Evolutionary conservation across 257 asterid genomes (phyloP), one percentile per base, ranked within the genome.

Genomic region (Jacaranda copaia): DNA sequence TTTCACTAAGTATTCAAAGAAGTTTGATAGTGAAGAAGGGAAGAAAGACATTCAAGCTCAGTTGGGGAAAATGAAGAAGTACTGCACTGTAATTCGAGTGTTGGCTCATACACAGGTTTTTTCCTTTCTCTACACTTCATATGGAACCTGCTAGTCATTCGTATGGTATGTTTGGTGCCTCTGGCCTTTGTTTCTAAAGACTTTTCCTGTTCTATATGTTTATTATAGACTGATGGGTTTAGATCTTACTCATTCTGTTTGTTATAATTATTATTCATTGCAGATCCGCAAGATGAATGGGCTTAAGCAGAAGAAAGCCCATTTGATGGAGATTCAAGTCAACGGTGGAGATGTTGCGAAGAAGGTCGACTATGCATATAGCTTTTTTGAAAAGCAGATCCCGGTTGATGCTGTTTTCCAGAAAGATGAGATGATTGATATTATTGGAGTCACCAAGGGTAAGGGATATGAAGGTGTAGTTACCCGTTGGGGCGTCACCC

Each of bases 401-500:
- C 97, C 97, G 0, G 51, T 92, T 39, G 97, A 92, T 86, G 87
- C 96, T 42, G 90, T 92, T n/a, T 90, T 92, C 87, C 96, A 89
- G 80, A 92, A 92, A 55, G 97, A 92, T 69, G 97, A 92, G 82
- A 92, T 92, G 97, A 82, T 92, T 9, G 97, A 92, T 73, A 88
- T 91, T 42, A 87, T 91, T 67, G 97, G 97, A 10, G 96, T 91
- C 57, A 92, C 97, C 2, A 92, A 88, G 78, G 97, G 97, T 32
- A 90, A 92, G 84, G 97, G 97, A 0, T 92, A 87, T 0, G 96
- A 92, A 68, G 97, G 97, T 53, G 97, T 92, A 0, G 97, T 92
- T 5, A 90, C 97, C 43, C 97, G 97, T n/a, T 92, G 97, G 97
- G 97, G 97, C 70, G 97, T 92, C 0, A 90, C 97, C 16, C 95